Base-by-base conservation (phyloP, 768 basidiomycete genomes). In the Psilocybe azurescens region DNA sequence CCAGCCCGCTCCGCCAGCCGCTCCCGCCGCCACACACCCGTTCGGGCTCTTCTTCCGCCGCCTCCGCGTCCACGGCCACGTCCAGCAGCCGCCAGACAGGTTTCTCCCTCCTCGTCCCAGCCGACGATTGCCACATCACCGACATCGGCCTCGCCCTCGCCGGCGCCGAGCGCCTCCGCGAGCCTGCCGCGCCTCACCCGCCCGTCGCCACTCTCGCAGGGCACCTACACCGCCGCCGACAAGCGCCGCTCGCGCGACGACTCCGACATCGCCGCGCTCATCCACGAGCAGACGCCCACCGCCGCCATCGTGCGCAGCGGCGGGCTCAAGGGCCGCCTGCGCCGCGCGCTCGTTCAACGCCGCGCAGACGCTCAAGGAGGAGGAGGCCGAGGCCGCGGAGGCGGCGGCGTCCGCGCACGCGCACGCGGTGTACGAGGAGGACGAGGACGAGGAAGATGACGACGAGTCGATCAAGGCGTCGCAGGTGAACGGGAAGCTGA, bases 191-290 rank as follows among this genome's bases (percentile, higher is more conserved):
- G 82, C 56, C 77, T 78, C 10, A 74, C 70, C 16, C 82, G 85
- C 50, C 89, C 89, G 7, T 90, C 90, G 20, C 90, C 91, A 36
- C 77, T 90, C 29, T 89, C 89, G 18, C 89, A 91, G 72, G 86
- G 85, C 51, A 84, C 77, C 59, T 84, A 82, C 62, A 82, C 86
- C 8, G 85, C 86, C 29, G 75, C 85, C 2, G 90, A 92, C 73
- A 86, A 89, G 69, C 86, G 91, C 56, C 89, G 90, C 84, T 91
- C 91, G 20, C 83, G 85, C 62, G 89, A 91, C 74, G 90, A 92
- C 68, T 89, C 86, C 60, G 89, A 91, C 75, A 78, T 90, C 30
- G 83, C 81, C 1, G 77, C 85, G 50, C 82, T 88, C 77, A 74
- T 81, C 49, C 70, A 71, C 5, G 83, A 84, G 66, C 67, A 78